Evolutionary conservation across 176 grass and related monocot genomes (phyloP), one percentile per base, ranked within the genome.

Genomic region (Cenchrus purpureus): DNA sequence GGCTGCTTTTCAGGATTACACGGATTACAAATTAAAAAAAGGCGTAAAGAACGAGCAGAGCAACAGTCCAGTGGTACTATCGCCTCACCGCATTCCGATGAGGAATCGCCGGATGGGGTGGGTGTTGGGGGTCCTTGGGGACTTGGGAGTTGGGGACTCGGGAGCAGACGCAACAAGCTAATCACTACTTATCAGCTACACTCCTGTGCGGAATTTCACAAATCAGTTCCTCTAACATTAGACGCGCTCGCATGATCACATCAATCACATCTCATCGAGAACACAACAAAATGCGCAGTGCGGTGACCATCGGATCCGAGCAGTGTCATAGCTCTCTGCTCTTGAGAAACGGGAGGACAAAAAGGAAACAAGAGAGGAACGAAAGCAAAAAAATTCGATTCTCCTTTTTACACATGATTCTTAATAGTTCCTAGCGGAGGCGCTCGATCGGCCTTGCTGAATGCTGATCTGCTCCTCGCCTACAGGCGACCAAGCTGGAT

Each of bases 31-130:
- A 15, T 73, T 12, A 0, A 55, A 71, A 55, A 71, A 43, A 84
- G 3, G 3, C 10, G 68, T 43, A 77, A 85, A 71, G 25, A 48
- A 57, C n/a, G 14, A 4, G 43, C 66, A 46, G 50, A 29, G 79
- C 49, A 81, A 69, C 49, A 57, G 72, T 76, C 65, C 65, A 76
- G 37, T 58, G 22, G 48, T 68, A 83, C 52, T 10, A 78, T 46
- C 80, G 54, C 56, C 76, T 64, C 84, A 25, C 64, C 78, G 83
- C 78, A 82, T 64, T 86, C 65, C 83, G 46, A 90, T 78, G 78
- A 49, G 65, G 79, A 51, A 85, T 6, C 34, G 49, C 56, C 53
- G 46, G 14, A 80, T 15, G 71, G 46, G 45, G 53, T 32, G 31
- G 31, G 31, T 32, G 31, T 32, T 32, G 31, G 31, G 31, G 31